These are phyloP conservation scores for Fusarium temperatum DNA, from an alignment of 2,329 filamentous ascomycete genomes.

Conservation along the genomic window DNA sequence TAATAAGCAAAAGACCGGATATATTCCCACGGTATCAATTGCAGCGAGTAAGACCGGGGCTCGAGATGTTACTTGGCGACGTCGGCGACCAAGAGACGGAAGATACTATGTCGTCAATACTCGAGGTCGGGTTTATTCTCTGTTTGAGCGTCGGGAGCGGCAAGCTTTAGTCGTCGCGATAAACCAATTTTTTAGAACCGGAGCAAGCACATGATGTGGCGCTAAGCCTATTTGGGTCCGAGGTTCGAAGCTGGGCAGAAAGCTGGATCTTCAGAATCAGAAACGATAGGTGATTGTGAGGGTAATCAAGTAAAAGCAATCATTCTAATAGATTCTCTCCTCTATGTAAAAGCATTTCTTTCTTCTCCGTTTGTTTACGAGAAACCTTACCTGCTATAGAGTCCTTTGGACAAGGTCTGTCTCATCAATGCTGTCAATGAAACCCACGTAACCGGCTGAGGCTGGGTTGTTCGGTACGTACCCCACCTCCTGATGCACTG, in stretches of 20 bases:
- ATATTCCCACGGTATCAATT: slow-evolving; percentile 14
- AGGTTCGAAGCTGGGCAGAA: slow-evolving; percentile 19
- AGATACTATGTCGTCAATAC: slow-evolving; percentile 38
- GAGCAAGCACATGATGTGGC: slow-evolving; percentile 40
- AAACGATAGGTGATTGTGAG: not conserved
- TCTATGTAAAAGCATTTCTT: not conserved
- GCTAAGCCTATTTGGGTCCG: slow-evolving; percentile 30
- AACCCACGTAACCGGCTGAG: slow-evolving; percentile 13
- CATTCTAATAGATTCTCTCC: not conserved
- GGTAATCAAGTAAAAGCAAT: not conserved
- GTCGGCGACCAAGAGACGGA: slow-evolving; percentile 14
- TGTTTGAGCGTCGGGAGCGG: slow-evolving; percentile 31
- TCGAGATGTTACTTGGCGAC: slow-evolving; percentile 3
- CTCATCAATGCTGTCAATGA: not conserved
- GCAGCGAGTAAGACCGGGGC: slow-evolving; percentile 9
- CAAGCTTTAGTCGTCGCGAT: slow-evolving; percentile 41
- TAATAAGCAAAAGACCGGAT: slow-evolving; percentile 7
- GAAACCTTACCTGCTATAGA: not conserved
- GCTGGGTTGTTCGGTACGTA: slow-evolving; percentile 34
- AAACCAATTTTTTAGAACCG: slow-evolving; percentile 44
- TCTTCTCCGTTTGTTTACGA: no score
- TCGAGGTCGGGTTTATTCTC: slow-evolving; percentile 22
- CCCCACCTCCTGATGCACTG: slow-evolving; percentile 31
- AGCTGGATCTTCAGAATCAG: not conserved
- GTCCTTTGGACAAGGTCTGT: not conserved